Evolutionary conservation across 2,329 filamentous ascomycete genomes (phyloP), one percentile per base, ranked within the genome.

Genomic region (Aureobasidium sp.): DNA sequence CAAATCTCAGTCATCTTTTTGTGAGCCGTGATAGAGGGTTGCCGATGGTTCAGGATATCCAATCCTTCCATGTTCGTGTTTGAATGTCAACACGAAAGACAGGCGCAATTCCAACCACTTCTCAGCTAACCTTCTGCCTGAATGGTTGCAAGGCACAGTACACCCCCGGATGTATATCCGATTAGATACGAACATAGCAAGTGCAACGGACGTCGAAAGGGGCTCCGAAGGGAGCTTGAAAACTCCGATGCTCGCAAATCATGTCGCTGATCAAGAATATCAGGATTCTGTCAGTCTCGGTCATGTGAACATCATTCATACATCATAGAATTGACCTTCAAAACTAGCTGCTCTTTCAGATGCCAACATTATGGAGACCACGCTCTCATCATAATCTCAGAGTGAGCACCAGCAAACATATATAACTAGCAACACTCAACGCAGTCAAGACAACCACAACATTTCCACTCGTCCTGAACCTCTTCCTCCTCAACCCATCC

Each of bases 391-490:
- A 67, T 31, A 85, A 72, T 64, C 76, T 78, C 68, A 86, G 66
- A 4, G 82, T 86, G 68, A 87, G 74, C 33, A 81, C 81, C 64
- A 87, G 76, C 67, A 87, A 74, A 63, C 78, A 82, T 29, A 80
- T 75, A 69, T 87, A 87, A 29, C 85, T 85, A 14, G 81, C 83
- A 17, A 87, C 72, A 68, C 82, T 86, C 70, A 87, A 70, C 27
- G 79, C 81, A 15, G 85, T 86, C 71, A 87, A 71, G 31, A 85
- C 79, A 48, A 85, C 76, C 3, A 87, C 85, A 8, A 85, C 83
- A 71, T 87, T 87, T 35, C 85, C 85, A 72, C 83, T 86, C 17
- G 85, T 87, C 62, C 84, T 76, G 70, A 87, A 87, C 64, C 70
- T 68, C 72, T 83, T 83, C 65, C 81, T 78, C 66, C 80, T 79